Base-by-base conservation (phyloP, 768 basidiomycete species). In the Daedalea quercina region DNA sequence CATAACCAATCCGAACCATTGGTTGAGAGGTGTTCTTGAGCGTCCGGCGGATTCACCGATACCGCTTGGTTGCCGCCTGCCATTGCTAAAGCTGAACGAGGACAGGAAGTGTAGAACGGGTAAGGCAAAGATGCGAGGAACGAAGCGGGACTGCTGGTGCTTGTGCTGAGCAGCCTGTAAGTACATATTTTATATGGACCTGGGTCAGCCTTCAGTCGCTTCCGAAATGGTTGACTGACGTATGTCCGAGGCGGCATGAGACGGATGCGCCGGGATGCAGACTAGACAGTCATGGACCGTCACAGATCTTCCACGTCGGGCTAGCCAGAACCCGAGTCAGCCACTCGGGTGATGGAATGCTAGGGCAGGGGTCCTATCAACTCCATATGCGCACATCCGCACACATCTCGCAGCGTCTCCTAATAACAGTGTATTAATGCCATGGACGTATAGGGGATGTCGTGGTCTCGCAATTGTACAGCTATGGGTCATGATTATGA, bases 1-100 rank as follows among this genome's bases (percentile, higher is more conserved):
- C 76, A 79, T 8, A 73, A 63, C 73, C 73, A 79, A 63, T 77
- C 66, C 0, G 76, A 76, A 1, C 72, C 76, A 45, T 63, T 62
- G 17, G 59, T 66, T 51, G 69, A 73, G 63, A 78, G 71, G 62
- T 73, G 67, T 41, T 41, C 48, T 1, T 59, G 57, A 26, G 68
- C 68, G 2, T 41, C 61, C 6, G 67, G 65, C 0, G 70, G 68
- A 52, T 69, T 70, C n/a, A 2, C 9, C 0, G 52, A 9, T 26
- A 68, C 59, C 0, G 69, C 67, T 15, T 53, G 47, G 44, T 69
- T 67, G 37, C 46, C 47, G 17, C 37, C 37, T 17, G 55, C 53
- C 58, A 59, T 59, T 37, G 48, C 34, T 53, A 6, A 28, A 6
- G 17, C 37, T 40, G 7, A 19, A 17, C 37, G 37, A 40, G 7